phyloP scores from a whole-genome alignment of 345 rosid genomes.

The Zanthoxylum bungeanum region DNA sequence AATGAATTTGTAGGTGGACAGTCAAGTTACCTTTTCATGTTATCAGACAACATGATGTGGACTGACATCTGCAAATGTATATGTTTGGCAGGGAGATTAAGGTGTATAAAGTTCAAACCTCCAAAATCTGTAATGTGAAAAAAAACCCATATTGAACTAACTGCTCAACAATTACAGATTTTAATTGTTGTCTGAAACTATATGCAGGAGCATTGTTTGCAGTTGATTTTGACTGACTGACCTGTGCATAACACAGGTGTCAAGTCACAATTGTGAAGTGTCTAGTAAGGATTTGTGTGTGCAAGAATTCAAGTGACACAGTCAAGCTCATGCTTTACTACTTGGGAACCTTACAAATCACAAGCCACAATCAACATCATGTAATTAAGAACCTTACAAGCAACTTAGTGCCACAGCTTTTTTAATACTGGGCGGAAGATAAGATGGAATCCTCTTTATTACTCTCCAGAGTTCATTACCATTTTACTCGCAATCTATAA shows the following conservation, averaged over 20 bases:
- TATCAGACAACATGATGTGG: background rate
- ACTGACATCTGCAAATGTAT: background rate
- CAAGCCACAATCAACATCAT: background rate
- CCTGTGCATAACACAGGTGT: background rate
- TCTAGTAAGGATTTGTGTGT: background rate
- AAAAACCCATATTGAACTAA: background rate
- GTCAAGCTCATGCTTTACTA: background rate
- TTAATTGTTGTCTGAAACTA: background rate
- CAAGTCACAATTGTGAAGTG: too few relatives aligned
- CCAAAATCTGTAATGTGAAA: background rate
- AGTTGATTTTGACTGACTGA: background rate
- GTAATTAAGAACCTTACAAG: constrained; percentile 19
- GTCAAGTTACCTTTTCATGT: background rate
- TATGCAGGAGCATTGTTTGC: too few relatives aligned
- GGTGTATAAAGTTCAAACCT: background rate
- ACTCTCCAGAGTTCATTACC: constrained; percentile 21
- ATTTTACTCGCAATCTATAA: constrained; percentile 31
- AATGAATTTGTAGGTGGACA: background rate
- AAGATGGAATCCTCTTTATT: constrained; percentile 23
- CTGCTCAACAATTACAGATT: too few relatives aligned
- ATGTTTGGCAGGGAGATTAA: constrained; percentile 4
- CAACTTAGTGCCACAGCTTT: constrained; percentile 19
- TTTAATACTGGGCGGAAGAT: constrained; percentile 31
- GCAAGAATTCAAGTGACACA: constrained; percentile 11
- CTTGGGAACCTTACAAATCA: constrained; percentile 18